Percentiles rank a stretch among this genome's conserved stretches.
These are phyloP conservation scores for Epicoccum sorghinum DNA, from an alignment of 2,329 filamentous ascomycete species.

Conservation along the genomic window DNA sequence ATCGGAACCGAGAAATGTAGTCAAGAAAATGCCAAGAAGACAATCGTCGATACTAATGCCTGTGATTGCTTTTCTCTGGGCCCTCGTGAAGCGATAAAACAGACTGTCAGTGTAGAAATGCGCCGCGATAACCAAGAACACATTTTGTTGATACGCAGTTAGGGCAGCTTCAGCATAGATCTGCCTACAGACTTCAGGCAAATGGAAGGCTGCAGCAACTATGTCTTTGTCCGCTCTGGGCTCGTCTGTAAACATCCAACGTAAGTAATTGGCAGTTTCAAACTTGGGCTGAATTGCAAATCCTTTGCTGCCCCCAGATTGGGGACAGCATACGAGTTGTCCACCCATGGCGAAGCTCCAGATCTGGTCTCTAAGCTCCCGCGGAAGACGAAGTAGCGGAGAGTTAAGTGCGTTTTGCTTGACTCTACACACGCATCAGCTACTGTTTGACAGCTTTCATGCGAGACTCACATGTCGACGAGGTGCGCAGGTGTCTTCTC, in stretches of 20 bases:
- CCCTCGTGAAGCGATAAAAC: neutral
- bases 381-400: slow-evolving; percentile 2
- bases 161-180: slow-evolving; percentile 12
- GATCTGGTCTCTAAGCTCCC: slow-evolving; percentile 2
- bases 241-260: no score
- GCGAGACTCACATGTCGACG: neutral
- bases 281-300: no score
- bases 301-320: neutral
- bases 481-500: neutral
- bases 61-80: neutral
- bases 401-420: neutral
- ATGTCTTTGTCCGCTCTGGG: no score
- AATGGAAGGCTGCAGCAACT: neutral
- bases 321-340: neutral
- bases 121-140: neutral
- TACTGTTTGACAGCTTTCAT: neutral
- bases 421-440: neutral
- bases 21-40: neutral
- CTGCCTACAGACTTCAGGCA: slow-evolving; percentile 14
- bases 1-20: no score
- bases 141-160: neutral
- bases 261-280: no score
- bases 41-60: neutral
- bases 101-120: no score
- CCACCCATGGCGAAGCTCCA: slow-evolving; percentile 1